Percentiles rank a stretch among this genome's conserved stretches.
Conservation (phyloP, 2,329 filamentous ascomycete species). For the Cadophora sp. region DNA sequence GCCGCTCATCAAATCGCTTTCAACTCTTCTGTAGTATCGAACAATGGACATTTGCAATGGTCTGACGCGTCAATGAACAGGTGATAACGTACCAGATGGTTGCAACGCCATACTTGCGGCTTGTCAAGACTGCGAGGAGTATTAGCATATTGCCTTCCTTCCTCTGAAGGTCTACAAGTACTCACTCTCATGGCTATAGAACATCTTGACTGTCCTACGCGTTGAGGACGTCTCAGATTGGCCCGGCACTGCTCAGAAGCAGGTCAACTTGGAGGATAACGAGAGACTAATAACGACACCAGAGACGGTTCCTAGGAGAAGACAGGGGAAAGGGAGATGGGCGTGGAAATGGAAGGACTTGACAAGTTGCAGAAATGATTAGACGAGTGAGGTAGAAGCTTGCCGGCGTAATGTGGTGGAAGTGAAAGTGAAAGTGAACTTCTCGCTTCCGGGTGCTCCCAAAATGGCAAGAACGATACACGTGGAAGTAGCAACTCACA, state of each 20-base stretch:
- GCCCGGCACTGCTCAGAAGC: neutral
- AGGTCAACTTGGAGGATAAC: no score
- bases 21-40: neutral
- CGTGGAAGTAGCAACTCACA: neutral
- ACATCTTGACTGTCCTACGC: constrained; percentile 64
- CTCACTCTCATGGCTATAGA: constrained; percentile 94
- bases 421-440: neutral
- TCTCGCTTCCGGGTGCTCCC: neutral
- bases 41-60: neutral
- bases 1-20: neutral
- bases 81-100: constrained; percentile 79
- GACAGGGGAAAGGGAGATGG: neutral
- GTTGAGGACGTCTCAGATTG: constrained; percentile 6
- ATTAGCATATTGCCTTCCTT: constrained; percentile 45
- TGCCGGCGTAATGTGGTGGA: neutral
- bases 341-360: neutral
- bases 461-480: constrained; percentile 1
- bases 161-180: constrained; percentile 22
- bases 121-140: constrained; percentile 73
- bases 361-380: neutral
- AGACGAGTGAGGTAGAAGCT: neutral
- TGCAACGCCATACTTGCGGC: constrained; percentile 86
- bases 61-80: neutral
- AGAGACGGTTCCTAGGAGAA: neutral
- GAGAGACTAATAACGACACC: neutral